phyloP scores from a whole-genome alignment of 2,329 filamentous ascomycete species.

The Fusarium circinatum region DNA sequence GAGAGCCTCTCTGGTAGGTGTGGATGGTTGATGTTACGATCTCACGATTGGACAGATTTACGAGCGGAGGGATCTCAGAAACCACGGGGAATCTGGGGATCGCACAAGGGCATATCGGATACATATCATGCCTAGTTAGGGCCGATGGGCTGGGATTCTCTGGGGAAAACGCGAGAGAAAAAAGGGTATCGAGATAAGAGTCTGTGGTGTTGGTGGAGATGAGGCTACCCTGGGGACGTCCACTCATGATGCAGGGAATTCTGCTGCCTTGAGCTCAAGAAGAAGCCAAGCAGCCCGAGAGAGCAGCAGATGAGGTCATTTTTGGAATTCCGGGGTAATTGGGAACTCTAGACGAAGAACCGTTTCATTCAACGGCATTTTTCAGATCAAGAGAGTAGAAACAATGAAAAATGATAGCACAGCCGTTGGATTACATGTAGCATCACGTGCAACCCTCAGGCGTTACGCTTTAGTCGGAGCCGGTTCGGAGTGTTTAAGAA shows the following conservation, averaged over 20 bases:
- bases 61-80: conserved; percentile 12
- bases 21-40: conserved; percentile 3
- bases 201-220: conserved; percentile 28
- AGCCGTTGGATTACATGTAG: background rate
- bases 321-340: background rate
- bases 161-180: background rate
- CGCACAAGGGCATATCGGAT: background rate
- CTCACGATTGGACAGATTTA: conserved; percentile 17
- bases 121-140: no score
- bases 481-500: background rate
- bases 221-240: conserved; percentile 15
- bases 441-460: background rate
- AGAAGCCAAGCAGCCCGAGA: conserved; percentile 5
- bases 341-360: background rate
- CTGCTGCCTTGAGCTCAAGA: conserved; percentile 36
- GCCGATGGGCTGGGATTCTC: background rate
- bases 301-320: conserved; percentile 2
- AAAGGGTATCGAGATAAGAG: conserved; percentile 4
- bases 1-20: background rate
- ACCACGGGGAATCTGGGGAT: conserved; percentile 31
- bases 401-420: background rate
- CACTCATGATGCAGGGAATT: conserved; percentile 31
- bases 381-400: background rate
- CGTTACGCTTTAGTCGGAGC: background rate
- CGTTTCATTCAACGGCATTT: background rate